These are phyloP conservation scores for Crinitomyces ghanaensis DNA, from an alignment of 805 yeast genomes.

Conservation along the genomic window DNA sequence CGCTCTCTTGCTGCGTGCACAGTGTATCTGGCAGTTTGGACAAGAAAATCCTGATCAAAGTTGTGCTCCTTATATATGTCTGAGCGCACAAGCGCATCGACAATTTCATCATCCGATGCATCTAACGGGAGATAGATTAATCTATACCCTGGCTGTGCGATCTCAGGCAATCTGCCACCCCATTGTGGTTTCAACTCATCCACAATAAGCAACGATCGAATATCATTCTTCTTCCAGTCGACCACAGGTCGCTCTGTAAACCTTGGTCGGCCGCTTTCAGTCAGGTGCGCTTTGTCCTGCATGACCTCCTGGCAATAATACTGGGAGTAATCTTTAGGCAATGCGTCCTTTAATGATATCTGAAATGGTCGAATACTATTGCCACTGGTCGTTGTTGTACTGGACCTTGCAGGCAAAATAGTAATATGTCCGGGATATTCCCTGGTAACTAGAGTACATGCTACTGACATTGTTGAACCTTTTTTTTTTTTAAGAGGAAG, in stretches of 20 bases:
- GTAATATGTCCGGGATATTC: too few species aligned
- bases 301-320: constrained; percentile 49
- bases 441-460: too few species aligned
- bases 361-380: too few species aligned
- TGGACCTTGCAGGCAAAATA: too few species aligned
- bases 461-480: too few species aligned
- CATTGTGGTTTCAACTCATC: constrained; percentile 42
- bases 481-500: too few species aligned
- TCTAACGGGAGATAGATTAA: constrained; percentile 42
- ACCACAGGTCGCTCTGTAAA: constrained; percentile 52
- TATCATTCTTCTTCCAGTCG: constrained; percentile 64
- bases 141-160: constrained; percentile 29
- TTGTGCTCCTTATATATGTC: constrained; percentile 59
- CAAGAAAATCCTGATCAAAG: constrained; percentile 40
- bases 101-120: constrained; percentile 37
- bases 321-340: constrained; percentile 29
- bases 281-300: constrained; percentile 30
- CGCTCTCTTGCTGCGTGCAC: constrained; percentile 40
- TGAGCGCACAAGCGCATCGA: constrained; percentile 39
- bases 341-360: constrained; percentile 1
- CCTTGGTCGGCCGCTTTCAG: constrained; percentile 36
- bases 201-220: constrained; percentile 51
- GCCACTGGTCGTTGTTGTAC: too few species aligned
- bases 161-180: constrained; percentile 38
- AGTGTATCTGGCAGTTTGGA: constrained; percentile 52